Conservation (phyloP, 1,139 yeast genomes). For the Kodamaea plutei region DNA sequence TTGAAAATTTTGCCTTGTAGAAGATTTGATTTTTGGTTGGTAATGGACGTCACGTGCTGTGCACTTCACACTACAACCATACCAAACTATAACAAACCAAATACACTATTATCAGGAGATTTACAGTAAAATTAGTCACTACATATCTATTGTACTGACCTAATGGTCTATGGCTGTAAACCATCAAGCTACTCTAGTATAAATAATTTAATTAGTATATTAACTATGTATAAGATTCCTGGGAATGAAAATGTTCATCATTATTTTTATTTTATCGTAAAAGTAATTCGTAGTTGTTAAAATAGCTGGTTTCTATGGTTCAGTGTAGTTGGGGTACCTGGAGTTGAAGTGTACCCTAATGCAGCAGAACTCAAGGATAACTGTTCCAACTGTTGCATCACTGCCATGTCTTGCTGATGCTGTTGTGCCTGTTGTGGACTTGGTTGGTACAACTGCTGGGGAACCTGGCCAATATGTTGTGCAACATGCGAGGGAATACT, state of each 20-base stretch:
- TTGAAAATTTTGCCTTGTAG: conserved; percentile 3
- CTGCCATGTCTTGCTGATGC: conserved; percentile 30
- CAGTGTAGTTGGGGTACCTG: conserved; percentile 34
- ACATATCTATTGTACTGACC: not conserved
- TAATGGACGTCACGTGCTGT: too few relatives aligned
- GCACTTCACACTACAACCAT: too few relatives aligned
- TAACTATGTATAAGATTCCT: conserved; percentile 3
- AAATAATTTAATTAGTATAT: conserved; percentile 2
- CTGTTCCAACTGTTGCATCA: conserved; percentile 49
- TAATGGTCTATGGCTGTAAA: too few relatives aligned
- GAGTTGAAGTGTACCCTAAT: conserved; percentile 45
- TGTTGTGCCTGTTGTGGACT: conserved; percentile 6
- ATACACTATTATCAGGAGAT: too few relatives aligned
- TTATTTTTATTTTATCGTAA: conserved; percentile 1
- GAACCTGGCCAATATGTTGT: conserved; percentile 5
- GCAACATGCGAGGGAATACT: conserved; percentile 4
- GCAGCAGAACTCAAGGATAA: conserved; percentile 48
- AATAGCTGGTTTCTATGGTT: conserved; percentile 19
- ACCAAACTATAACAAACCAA: too few relatives aligned
- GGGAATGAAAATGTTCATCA: not conserved
- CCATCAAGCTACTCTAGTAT: too few relatives aligned
- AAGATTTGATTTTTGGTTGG: not conserved
- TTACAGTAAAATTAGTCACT: too few relatives aligned
- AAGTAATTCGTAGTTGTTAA: conserved; percentile 1
- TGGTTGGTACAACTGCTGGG: conserved; percentile 5